phyloP scores from a whole-genome alignment of 345 rosid species.

The Citrus cavaleriei region DNA sequence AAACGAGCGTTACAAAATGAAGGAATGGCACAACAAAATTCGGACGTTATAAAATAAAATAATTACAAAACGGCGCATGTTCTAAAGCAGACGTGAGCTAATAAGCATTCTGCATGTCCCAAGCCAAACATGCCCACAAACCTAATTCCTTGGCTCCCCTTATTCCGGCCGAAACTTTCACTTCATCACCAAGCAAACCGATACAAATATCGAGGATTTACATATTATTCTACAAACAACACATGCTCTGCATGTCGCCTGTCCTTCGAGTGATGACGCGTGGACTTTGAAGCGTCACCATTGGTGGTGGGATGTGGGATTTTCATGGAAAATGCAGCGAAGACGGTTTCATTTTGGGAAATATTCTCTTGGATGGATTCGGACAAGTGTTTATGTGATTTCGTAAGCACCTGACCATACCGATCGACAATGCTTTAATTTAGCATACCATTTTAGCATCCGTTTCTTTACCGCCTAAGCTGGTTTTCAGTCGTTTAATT shows the following conservation, averaged over 20 bases:
- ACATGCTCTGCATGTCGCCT: background rate
- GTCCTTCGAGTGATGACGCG: conserved; percentile 9
- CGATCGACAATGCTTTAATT: no score
- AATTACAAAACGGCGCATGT: background rate
- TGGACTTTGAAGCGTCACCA: conserved; percentile 11
- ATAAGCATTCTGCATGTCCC: conserved; percentile 13
- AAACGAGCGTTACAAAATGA: background rate
- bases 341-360: conserved; percentile 34
- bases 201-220: no score
- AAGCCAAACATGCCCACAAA: conserved; percentile 16
- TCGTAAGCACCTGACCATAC: conserved; percentile 16
- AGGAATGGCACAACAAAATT: background rate
- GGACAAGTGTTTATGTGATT: conserved; percentile 25
- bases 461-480: no score
- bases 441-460: no score
- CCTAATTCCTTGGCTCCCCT: conserved; percentile 1
- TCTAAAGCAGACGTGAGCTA: conserved; percentile 8
- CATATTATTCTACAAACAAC: background rate
- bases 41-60: conserved; percentile 17
- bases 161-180: background rate
- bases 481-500: no score
- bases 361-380: conserved; percentile 29
- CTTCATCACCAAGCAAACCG: no score
- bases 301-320: conserved; percentile 9
- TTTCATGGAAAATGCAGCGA: conserved; percentile 6